phyloP scores from a whole-genome alignment of 805 yeast genomes.

The Torulaspora microellipsoides region DNA sequence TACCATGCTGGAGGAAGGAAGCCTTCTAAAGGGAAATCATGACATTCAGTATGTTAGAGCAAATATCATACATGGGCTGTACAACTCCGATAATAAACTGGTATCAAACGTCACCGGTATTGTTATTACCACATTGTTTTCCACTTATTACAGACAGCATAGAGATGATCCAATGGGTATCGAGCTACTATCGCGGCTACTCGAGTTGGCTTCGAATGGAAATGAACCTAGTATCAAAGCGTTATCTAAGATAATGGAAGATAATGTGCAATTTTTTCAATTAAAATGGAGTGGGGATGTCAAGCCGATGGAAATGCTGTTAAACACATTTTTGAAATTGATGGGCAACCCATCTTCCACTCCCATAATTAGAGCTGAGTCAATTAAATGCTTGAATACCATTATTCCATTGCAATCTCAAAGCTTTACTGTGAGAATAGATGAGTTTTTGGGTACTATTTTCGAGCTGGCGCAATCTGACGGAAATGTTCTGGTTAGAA shows the following conservation, averaged over 20 bases:
- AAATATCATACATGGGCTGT: constrained; percentile 40
- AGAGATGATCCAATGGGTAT: constrained; percentile 51
- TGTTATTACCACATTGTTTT: constrained; percentile 77
- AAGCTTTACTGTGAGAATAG: constrained; percentile 57
- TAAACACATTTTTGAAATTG: constrained; percentile 59
- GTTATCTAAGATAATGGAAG: constrained; percentile 85
- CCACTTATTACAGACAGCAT: constrained; percentile 40
- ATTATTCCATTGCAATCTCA: constrained; percentile 68
- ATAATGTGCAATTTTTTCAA: constrained; percentile 63
- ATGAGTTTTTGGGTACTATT: constrained; percentile 57
- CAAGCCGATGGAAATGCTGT: constrained; percentile 62
- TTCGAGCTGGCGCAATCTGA: constrained; percentile 64
- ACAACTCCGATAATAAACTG: constrained; percentile 33
- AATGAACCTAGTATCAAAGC: constrained; percentile 56
- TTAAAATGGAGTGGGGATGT: constrained; percentile 50
- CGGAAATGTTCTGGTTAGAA: constrained; percentile 53
- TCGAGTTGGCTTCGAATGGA: constrained; percentile 52
- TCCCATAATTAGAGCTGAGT: constrained; percentile 52
- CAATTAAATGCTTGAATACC: constrained; percentile 71
- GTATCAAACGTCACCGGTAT: constrained; percentile 88
- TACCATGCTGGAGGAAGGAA: constrained; percentile 47
- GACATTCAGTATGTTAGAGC: constrained; percentile 42
- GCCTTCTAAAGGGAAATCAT: constrained; percentile 29
- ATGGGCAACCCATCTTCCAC: constrained; percentile 35
- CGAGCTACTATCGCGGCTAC: constrained; percentile 57